Evolutionary conservation across 148 eudicot genomes (phyloP), one percentile per base, ranked within the genome.

Genomic region (Persicaria maculosa): DNA sequence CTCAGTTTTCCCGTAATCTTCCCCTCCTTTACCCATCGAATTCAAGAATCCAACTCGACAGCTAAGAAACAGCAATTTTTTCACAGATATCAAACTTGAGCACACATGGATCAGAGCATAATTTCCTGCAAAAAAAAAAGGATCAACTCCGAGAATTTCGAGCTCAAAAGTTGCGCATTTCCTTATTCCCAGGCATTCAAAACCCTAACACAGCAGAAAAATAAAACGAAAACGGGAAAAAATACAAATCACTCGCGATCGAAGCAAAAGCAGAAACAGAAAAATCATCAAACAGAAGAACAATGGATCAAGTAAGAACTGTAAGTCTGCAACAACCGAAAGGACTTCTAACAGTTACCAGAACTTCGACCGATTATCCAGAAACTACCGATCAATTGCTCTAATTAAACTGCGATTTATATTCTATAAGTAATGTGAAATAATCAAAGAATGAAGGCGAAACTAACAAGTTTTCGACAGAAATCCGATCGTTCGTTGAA

Each of bases 21-120:
- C 45, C 31, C 81, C 81, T 19, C 74, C 81, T 79, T 69, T 79
- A 6, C 81, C 81, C 81, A 79, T 79, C 75, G 71, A 43, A 68
- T 67, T 67, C 7, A 31, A 20, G 31, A 9, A 62, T 19, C 68
- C 44, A 62, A 62, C 68, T 10, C 14, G 68, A 61, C 0, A 31
- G 40, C 40, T 31, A 31, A 1, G 40, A 31, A 31, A 31, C 40
- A 31, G 40, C 40, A 31, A 31, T 31, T 31, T 31, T 31, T 2
- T 31, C 40, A 31, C 40, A 31, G 40, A 31, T 31, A 31, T 31
- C 40, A 47, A 47, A 7, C 11, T 48, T 48, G 9, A 10, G 12
- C 52, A 48, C 52, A n/a, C 20, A 54, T 54, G n/a, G 22, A 54
- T 54, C 59, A 6, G 59, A 54, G 3, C 6, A 53, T 54, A 54